Conservation (phyloP, 495 filamentous ascomycete species). For the Evansstolkia leycettana region DNA sequence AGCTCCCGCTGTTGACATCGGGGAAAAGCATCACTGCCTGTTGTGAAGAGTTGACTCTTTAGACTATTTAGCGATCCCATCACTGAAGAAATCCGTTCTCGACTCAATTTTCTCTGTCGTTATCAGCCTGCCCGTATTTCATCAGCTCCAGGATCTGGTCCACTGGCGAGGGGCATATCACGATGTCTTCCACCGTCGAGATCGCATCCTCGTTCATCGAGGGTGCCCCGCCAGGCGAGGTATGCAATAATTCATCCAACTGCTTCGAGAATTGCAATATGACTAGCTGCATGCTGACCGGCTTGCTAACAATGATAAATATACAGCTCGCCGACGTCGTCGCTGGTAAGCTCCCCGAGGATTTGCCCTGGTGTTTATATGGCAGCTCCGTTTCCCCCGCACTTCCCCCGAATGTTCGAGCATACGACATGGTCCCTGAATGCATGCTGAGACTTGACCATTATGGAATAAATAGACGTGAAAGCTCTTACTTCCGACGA, state of each 20-base stretch:
- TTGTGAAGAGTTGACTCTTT: no score
- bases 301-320: not conserved
- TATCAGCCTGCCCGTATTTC: no score
- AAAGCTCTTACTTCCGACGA: slow-evolving; percentile 69
- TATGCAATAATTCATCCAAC: slow-evolving; percentile 36
- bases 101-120: not conserved
- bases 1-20: slow-evolving; percentile 13
- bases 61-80: not conserved
- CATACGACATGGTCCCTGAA: slow-evolving; percentile 1
- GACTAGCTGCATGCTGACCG: no score
- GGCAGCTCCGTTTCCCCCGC: not conserved
- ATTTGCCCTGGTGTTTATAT: no score
- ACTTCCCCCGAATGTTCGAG: not conserved
- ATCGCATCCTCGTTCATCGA: slow-evolving; percentile 81
- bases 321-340: slow-evolving; percentile 77
- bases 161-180: no score
- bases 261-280: no score
- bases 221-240: slow-evolving; percentile 94
- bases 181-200: slow-evolving; percentile 38
- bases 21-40: slow-evolving; percentile 6
- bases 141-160: no score
- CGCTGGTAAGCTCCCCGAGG: slow-evolving; percentile 47
- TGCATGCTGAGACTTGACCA: slow-evolving; percentile 1
- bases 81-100: not conserved
- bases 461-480: slow-evolving; percentile 49